These are phyloP conservation scores for Suillus plorans DNA, from an alignment of 768 basidiomycete species.

Conservation along the genomic window DNA sequence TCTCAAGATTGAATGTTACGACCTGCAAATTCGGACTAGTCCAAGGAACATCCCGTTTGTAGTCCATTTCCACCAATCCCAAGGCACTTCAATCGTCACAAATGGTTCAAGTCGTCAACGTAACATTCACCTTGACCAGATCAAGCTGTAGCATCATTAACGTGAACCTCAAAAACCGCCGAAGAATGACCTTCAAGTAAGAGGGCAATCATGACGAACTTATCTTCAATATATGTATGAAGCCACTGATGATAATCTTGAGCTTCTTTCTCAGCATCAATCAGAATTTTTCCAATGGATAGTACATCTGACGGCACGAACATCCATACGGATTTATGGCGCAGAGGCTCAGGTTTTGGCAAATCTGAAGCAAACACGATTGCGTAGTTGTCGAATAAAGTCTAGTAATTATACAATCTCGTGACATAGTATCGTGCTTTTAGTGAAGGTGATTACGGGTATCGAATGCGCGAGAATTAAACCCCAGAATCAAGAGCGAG, in stretches of 20 bases:
- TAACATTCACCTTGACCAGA: background rate
- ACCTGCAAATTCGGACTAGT: background rate
- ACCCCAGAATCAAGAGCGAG: too few relatives aligned
- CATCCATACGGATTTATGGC: background rate
- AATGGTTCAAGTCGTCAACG: background rate
- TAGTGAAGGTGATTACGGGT: conserved; percentile 17
- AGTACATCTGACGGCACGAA: background rate
- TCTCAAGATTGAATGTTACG: background rate
- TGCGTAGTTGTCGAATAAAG: background rate
- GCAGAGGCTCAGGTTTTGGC: background rate
- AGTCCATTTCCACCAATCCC: background rate
- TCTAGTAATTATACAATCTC: conserved; percentile 2
- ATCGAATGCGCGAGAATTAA: conserved; percentile 11
- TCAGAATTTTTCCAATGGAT: background rate
- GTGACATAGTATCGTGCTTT: conserved; percentile 4
- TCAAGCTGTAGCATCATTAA: background rate
- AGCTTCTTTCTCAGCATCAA: background rate
- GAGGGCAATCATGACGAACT: background rate
- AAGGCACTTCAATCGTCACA: background rate
- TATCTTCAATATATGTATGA: background rate
- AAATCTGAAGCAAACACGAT: too few relatives aligned
- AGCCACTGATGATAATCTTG: background rate
- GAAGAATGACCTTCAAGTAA: background rate
- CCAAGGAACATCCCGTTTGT: background rate
- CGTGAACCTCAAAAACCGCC: background rate